These are phyloP conservation scores for Phaeomoniella chlamydospora DNA, from an alignment of 2,329 filamentous ascomycete genomes.

Conservation along the genomic window DNA sequence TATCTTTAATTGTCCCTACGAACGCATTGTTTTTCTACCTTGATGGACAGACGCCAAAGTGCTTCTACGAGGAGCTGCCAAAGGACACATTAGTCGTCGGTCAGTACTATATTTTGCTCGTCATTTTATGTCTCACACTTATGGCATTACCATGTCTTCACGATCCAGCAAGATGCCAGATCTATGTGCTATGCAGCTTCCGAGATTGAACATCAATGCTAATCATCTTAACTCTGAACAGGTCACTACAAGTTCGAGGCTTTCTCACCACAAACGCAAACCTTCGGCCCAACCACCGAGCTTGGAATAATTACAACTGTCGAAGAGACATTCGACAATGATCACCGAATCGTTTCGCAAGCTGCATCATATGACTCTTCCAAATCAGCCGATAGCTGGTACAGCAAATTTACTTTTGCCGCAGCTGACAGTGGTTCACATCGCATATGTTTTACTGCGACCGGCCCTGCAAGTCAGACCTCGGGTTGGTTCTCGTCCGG, in stretches of 20 bases:
- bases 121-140: too few species aligned
- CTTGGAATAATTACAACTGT: constrained; percentile 83
- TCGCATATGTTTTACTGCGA: constrained; percentile 84
- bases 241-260: constrained; percentile 79
- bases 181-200: too few species aligned
- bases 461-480: constrained; percentile 53
- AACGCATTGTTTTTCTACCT: constrained; percentile 94
- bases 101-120: too few species aligned
- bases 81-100: constrained; percentile 94
- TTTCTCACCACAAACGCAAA: constrained; percentile 54
- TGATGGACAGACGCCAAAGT: constrained; percentile 72
- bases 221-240: too few species aligned
- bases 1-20: constrained; percentile 45
- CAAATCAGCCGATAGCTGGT: constrained; percentile 53
- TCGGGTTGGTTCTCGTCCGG: constrained; percentile 57
- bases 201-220: too few species aligned
- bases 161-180: too few species aligned
- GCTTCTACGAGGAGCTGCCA: constrained; percentile 95
- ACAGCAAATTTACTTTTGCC: constrained; percentile 88
- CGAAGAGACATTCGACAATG: constrained; percentile 91
- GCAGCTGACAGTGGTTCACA: constrained; percentile 92
- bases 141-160: too few species aligned
- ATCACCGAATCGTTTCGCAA: constrained; percentile 70
- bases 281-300: constrained; percentile 59
- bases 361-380: constrained; percentile 22